phyloP scores from a whole-genome alignment of 1,284 basidiomycete genomes.

The Phellinidium pouzarii region DNA sequence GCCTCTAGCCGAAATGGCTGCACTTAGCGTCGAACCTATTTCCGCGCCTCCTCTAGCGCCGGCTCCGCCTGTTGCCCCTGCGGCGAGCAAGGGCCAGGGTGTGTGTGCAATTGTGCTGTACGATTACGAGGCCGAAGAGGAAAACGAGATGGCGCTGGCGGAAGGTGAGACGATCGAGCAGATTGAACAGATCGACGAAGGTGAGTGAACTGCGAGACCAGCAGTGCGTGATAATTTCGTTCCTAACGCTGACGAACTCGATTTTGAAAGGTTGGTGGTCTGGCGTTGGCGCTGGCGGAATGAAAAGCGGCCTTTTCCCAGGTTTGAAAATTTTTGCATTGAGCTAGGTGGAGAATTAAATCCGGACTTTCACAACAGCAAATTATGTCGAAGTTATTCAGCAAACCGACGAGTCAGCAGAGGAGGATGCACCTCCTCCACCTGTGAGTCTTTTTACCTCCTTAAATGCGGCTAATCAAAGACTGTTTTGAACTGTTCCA shows the following conservation, averaged over 20 bases:
- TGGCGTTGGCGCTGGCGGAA: slow-evolving; percentile 58
- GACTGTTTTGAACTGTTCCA: no score
- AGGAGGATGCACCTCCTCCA: slow-evolving; percentile 33
- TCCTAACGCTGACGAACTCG: background rate
- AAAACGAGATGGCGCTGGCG: slow-evolving; percentile 75
- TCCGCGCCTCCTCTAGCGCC: slow-evolving; percentile 33
- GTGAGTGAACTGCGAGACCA: slow-evolving; percentile 21
- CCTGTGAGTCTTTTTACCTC: slow-evolving; percentile 30
- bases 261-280: slow-evolving; percentile 61
- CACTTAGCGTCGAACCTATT: slow-evolving; percentile 31
- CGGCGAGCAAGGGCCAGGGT: slow-evolving; percentile 38
- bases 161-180: slow-evolving; percentile 81
- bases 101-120: slow-evolving; percentile 62
- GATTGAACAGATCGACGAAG: slow-evolving; percentile 81
- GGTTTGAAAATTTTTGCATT: slow-evolving; percentile 34
- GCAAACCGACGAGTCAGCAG: slow-evolving; percentile 29
- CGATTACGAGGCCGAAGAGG: slow-evolving; percentile 78
- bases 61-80: slow-evolving; percentile 24
- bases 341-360: background rate
- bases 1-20: slow-evolving; percentile 35
- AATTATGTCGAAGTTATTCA: slow-evolving; percentile 79
- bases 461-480: background rate
- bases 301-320: slow-evolving; percentile 69
- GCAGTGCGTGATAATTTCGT: background rate
- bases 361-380: slow-evolving; percentile 31